Percentiles rank a stretch among this genome's conserved stretches.
phyloP scores from a whole-genome alignment of 139 green algal species.

The Desmodesmus armatus region DNA sequence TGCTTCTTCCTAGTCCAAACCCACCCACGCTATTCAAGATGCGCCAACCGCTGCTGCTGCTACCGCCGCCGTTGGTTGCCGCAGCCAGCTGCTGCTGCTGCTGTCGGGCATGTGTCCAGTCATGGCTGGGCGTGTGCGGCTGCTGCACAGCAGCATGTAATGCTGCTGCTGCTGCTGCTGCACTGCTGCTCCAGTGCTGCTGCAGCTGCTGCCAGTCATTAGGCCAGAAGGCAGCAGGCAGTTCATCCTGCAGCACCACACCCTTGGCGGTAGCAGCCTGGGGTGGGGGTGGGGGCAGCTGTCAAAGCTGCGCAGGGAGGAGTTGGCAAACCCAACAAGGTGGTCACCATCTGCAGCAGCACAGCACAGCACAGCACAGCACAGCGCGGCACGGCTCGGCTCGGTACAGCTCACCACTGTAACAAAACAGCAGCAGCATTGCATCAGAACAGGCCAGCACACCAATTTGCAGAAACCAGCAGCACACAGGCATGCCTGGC shows the following conservation, averaged over 20 bases:
- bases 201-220: not conserved
- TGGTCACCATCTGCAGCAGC: constrained; percentile 65
- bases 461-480: too few species aligned
- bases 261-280: constrained; percentile 45
- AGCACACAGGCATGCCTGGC: too few species aligned
- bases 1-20: too few species aligned
- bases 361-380: too few species aligned
- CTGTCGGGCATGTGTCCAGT: not conserved
- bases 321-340: constrained; percentile 89
- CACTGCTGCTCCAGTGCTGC: constrained; percentile 33
- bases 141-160: too few species aligned
- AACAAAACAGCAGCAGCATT: not conserved
- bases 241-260: constrained; percentile 74
- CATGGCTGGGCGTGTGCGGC: not conserved
- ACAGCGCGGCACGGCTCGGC: too few species aligned
- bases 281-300: constrained; percentile 68
- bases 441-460: too few species aligned
- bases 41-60: too few species aligned
- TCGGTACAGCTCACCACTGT: too few species aligned
- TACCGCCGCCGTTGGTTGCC: not conserved
- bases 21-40: too few species aligned
- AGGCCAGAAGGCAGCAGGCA: constrained; percentile 44
- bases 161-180: constrained; percentile 6
- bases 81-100: constrained; percentile 39
- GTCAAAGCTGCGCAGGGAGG: constrained; percentile 66